These are phyloP conservation scores for Hypoxylon lenormandii DNA, from an alignment of 495 filamentous ascomycete species.

Conservation along the genomic window DNA sequence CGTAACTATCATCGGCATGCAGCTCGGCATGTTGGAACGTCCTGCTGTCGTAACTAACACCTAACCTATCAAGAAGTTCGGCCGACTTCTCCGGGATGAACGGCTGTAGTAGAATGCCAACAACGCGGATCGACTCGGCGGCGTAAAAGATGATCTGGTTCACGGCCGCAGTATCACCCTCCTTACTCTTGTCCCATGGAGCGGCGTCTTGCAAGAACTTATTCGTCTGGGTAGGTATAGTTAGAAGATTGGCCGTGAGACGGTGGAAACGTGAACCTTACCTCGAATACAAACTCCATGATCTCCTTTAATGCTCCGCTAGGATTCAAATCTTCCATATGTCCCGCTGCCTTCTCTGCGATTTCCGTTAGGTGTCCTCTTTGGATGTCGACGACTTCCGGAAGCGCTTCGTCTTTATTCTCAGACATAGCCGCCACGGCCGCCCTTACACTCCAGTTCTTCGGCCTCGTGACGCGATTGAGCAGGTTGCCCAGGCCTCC, in stretches of 20 bases:
- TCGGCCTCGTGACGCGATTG: conserved; percentile 73
- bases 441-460: conserved; percentile 71
- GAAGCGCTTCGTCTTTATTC: not conserved
- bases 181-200: conserved; percentile 54
- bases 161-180: conserved; percentile 18
- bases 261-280: conserved; percentile 42
- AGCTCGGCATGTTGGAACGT: conserved; percentile 67
- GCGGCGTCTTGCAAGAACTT: conserved; percentile 67
- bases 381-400: conserved; percentile 7
- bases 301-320: conserved; percentile 73
- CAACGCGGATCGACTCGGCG: conserved; percentile 82
- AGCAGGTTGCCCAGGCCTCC: conserved; percentile 81
- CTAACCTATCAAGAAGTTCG: conserved; percentile 79
- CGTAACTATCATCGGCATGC: conserved; percentile 76
- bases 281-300: conserved; percentile 70
- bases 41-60: conserved; percentile 72
- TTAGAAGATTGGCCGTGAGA: not conserved
- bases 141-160: conserved; percentile 71
- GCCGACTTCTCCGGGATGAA: conserved; percentile 86
- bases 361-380: conserved; percentile 10
- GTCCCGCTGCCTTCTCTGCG: conserved; percentile 54
- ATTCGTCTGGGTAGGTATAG: conserved; percentile 69
- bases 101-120: conserved; percentile 87
- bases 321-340: conserved; percentile 75
- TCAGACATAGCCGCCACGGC: conserved; percentile 61